Evolutionary conservation across 495 filamentous ascomycete species (phyloP), one percentile per base, ranked within the genome.

Genomic region (Trichoderma asperelloides): DNA sequence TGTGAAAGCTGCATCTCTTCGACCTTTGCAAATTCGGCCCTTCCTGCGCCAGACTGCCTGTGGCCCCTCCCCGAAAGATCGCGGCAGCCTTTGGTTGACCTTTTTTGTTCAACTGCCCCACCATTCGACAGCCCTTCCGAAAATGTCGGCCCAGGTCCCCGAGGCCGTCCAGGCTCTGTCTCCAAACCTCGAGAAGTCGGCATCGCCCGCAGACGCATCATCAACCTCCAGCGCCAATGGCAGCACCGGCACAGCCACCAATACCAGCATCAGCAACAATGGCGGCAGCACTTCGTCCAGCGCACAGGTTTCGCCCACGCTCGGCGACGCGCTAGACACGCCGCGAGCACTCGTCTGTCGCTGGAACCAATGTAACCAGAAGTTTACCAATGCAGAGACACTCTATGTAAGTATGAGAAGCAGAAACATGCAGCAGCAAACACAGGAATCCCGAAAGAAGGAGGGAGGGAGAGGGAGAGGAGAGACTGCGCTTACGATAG

Each of bases 331-430:
- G 23, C 67, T 71, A 7, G 69, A 60, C 13, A 21, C 27, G 70
- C 18, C 70, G 69, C 27, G 84, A 86, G 65, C 87, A 68, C 82
- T 96, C 27, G 77, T 84, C 7, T 98, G 94, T 74, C 89, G 93
- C 77, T 98, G 94, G 94, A 82, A 86, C 49, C 86, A 87, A 66
- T 98, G 94, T 74, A 83, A 84, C 66, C 92, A 98, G 74, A 88
- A 90, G 69, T 93, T 89, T 72, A 78, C 85, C 55, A 87, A 87
- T 15, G 86, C 94, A 21, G 93, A 97, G 73, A 77, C 84, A 65
- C 91, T 98, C 71, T 98, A 97, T 78, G 94, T 98, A 87, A 83
- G 92, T 75, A 7, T 37, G 33, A 37, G 33, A 37, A 37, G 33
- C 33, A 37, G 33, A 4, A 37, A 8, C 33, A 37, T 4, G 33